These are phyloP conservation scores for Gautieria morchelliformis DNA, from an alignment of 768 basidiomycete genomes.

Conservation along the genomic window DNA sequence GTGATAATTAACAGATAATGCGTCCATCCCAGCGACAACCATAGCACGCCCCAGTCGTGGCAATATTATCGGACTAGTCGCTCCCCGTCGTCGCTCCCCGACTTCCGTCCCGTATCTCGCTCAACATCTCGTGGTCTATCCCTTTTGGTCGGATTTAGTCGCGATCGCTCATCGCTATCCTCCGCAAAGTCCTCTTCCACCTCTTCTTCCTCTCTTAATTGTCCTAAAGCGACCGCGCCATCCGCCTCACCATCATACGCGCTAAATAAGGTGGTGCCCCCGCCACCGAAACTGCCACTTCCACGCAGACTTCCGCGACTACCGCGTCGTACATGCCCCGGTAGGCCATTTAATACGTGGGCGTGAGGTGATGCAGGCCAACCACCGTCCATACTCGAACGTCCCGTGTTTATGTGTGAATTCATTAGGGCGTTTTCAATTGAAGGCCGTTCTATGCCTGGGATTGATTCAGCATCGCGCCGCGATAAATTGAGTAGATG, in stretches of 20 bases:
- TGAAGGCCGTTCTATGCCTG: slow-evolving; percentile 21
- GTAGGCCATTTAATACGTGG: slow-evolving; percentile 26
- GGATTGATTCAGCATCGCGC: slow-evolving; percentile 25
- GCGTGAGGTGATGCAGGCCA: slow-evolving; percentile 33
- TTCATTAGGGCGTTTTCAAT: slow-evolving; percentile 64
- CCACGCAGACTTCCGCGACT: slow-evolving; percentile 16
- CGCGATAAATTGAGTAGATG: slow-evolving; percentile 84
- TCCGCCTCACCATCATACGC: slow-evolving; percentile 44
- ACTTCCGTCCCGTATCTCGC: neutral
- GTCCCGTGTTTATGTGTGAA: slow-evolving; percentile 72
- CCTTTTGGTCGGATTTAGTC: slow-evolving; percentile 3
- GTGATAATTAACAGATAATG: slow-evolving; percentile 1
- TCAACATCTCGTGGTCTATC: neutral
- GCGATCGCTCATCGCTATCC: slow-evolving; percentile 12
- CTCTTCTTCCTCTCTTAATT: slow-evolving; percentile 59
- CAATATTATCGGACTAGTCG: slow-evolving; percentile 2
- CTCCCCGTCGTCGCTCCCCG: neutral
- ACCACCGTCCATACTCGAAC: slow-evolving; percentile 71
- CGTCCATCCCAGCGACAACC: neutral
- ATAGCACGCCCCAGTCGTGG: neutral
- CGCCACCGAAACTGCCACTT: slow-evolving; percentile 27
- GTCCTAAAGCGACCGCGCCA: slow-evolving; percentile 46
- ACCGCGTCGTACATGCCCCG: slow-evolving; percentile 22
- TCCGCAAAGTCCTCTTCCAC: slow-evolving; percentile 41
- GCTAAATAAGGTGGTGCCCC: slow-evolving; percentile 61